phyloP scores from a whole-genome alignment of 345 rosid genomes.

The Capsella bursapastoris region DNA sequence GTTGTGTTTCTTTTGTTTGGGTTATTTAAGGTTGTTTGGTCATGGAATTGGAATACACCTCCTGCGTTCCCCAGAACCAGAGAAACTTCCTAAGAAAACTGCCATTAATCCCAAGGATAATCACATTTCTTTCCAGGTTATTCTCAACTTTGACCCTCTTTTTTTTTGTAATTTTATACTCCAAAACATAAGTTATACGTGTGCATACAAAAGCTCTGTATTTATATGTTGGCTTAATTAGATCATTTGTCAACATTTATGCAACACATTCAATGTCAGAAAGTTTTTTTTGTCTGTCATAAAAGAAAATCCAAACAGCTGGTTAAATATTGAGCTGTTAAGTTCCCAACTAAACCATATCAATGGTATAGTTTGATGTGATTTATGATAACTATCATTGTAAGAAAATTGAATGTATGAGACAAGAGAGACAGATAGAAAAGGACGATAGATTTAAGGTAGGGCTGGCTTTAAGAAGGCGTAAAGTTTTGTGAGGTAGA shows the following conservation, averaged over 20 bases:
- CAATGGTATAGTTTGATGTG: background rate
- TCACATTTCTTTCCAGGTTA: slow-evolving; percentile 86
- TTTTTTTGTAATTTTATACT: background rate
- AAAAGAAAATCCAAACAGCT: background rate
- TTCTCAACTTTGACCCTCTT: background rate
- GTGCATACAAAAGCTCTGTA: slow-evolving; percentile 1
- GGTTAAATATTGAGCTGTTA: background rate
- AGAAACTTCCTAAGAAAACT: slow-evolving; percentile 52
- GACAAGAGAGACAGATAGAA: background rate
- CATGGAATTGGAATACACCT: slow-evolving; percentile 80
- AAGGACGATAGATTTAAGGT: background rate
- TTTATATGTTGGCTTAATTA: background rate
- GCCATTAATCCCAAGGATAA: slow-evolving; percentile 67
- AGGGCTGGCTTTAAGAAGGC: background rate
- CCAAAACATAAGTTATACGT: background rate
- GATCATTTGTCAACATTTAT: background rate
- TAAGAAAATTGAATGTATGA: background rate
- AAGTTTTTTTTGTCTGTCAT: background rate
- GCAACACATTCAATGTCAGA: background rate
- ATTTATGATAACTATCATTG: background rate
- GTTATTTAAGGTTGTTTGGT: slow-evolving; percentile 59
- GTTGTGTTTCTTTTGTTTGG: background rate
- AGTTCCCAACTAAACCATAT: background rate
- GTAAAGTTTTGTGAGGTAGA: slow-evolving; percentile 3
- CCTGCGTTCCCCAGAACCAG: slow-evolving; percentile 60